These are phyloP conservation scores for Meyerozyma sp. DNA, from an alignment of 1,139 yeast species.

Conservation along the genomic window DNA sequence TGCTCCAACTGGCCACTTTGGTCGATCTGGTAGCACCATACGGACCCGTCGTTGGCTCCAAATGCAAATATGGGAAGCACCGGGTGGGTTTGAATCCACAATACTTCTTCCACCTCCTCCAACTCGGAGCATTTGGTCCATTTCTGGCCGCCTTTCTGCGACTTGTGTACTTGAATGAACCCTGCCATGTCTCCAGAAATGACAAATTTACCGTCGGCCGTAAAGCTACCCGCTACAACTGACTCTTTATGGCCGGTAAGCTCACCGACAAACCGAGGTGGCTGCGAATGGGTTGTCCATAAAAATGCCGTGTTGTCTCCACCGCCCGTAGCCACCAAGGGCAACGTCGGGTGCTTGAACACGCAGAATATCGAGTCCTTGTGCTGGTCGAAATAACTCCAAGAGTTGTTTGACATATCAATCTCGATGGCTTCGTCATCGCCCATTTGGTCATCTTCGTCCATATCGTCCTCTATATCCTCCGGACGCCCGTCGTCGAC, in stretches of 20 bases:
- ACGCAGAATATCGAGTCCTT: slow-evolving; percentile 78
- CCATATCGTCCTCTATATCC: slow-evolving; percentile 37
- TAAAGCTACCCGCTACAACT: slow-evolving; percentile 78
- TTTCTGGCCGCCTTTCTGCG: slow-evolving; percentile 69
- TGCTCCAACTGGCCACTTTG: slow-evolving; percentile 55
- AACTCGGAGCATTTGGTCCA: slow-evolving; percentile 71
- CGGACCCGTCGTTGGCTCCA: slow-evolving; percentile 90
- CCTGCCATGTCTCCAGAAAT: slow-evolving; percentile 97
- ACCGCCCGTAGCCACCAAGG: slow-evolving; percentile 75
- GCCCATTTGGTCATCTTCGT: slow-evolving; percentile 23
- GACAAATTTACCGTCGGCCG: slow-evolving; percentile 72
- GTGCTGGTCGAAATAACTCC: slow-evolving; percentile 84
- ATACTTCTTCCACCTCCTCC: slow-evolving; percentile 77
- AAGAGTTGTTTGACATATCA: slow-evolving; percentile 84
- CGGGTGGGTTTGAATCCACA: slow-evolving; percentile 81
- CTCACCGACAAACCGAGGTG: slow-evolving; percentile 73
- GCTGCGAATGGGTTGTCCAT: slow-evolving; percentile 88
- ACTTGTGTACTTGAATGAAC: slow-evolving; percentile 65
- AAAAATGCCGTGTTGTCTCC: slow-evolving; percentile 87
- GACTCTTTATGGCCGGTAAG: slow-evolving; percentile 81
- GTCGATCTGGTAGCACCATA: slow-evolving; percentile 84
- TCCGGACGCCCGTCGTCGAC: slow-evolving; percentile 36
- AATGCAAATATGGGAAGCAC: slow-evolving; percentile 72
- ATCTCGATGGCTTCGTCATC: slow-evolving; percentile 41
- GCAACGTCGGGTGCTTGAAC: slow-evolving; percentile 74